Evolutionary conservation across 1,284 basidiomycete genomes (phyloP).

Genomic region (Erythrobasidium hasegawianum): DNA sequence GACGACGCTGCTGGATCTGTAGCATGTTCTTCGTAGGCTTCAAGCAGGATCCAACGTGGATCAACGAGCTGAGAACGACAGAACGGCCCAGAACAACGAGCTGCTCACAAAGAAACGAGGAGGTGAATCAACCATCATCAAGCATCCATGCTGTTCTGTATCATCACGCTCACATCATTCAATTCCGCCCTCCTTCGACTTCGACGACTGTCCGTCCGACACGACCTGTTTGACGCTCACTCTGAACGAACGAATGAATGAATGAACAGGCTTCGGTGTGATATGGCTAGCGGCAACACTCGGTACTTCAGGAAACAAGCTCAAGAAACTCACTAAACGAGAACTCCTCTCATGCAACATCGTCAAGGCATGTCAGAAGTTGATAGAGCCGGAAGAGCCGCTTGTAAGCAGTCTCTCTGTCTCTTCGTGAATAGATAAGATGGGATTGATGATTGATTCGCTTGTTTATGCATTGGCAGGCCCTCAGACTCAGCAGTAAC

Average conservation of each 20-base stretch:
- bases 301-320: constrained; percentile 13
- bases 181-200: constrained; percentile 1
- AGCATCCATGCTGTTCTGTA: neutral
- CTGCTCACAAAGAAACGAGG: constrained; percentile 21
- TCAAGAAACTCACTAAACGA: constrained; percentile 39
- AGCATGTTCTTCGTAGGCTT: too few species aligned
- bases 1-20: too few species aligned
- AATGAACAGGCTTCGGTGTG: constrained; percentile 38
- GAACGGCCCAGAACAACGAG: constrained; percentile 19
- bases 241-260: too few species aligned
- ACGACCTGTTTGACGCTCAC: too few species aligned
- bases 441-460: neutral
- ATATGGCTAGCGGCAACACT: constrained; percentile 44
- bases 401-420: constrained; percentile 35
- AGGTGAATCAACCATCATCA: neutral
- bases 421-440: neutral
- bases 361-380: constrained; percentile 39
- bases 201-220: too few species aligned
- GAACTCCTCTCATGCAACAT: constrained; percentile 41
- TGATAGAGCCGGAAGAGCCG: constrained; percentile 41
- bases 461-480: neutral
- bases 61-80: too few species aligned
- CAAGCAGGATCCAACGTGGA: too few species aligned
- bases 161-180: neutral
- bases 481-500: constrained; percentile 32